Base-by-base conservation (phyloP, 345 rosid genomes). In the Cardamine chenopodiifolia region DNA sequence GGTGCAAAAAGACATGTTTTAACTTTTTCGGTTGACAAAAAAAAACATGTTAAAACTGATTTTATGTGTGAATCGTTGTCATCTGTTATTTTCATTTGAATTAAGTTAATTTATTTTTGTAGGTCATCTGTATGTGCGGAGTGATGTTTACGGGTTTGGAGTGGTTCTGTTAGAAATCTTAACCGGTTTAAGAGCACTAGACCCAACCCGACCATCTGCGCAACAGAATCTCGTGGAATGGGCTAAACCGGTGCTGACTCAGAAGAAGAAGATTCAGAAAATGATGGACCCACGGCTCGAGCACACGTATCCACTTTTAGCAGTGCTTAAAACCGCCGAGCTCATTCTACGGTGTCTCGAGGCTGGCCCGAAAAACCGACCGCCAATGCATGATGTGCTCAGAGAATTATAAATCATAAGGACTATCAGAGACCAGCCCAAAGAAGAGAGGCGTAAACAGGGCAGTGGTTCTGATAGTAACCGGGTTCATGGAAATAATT, bases 131-230 rank as follows among this genome's bases (percentile, higher is more conserved):
- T 91, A 93, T 48, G 88, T 93, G 54, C 79, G 79, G 76, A 90
- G 97, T 54, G 98, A 93, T 45, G 98, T 93, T 3, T 89, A 91
- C 39, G 97, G 97, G 0, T 93, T 93, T 11, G 97, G 97, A 0
- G 96, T 91, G 0, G 96, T 93, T 29, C 66, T 93, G 12, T 80
- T 93, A 13, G 97, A 93, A 74, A 23, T 91, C 70, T 19, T 93
- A 64, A 89, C 97, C 15, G 98, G 98, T 4, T 63, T 80, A 23
- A 82, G 67, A 71, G 89, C 94, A 2, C 49, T 87, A 17, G 97
- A 93, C 78, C n/a, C 78, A 2, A 83, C 66, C 60, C 73, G 92
- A 44, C 96, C 94, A 9, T 32, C 70, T 0, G 39, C 72, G 0
- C 61, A 85, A 72, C 78, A 80, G 62, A 87, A 73, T 50, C 78